Evolutionary conservation across 2,329 filamentous ascomycete genomes (phyloP), one percentile per base, ranked within the genome.

Genomic region (Davidsoniella australis): DNA sequence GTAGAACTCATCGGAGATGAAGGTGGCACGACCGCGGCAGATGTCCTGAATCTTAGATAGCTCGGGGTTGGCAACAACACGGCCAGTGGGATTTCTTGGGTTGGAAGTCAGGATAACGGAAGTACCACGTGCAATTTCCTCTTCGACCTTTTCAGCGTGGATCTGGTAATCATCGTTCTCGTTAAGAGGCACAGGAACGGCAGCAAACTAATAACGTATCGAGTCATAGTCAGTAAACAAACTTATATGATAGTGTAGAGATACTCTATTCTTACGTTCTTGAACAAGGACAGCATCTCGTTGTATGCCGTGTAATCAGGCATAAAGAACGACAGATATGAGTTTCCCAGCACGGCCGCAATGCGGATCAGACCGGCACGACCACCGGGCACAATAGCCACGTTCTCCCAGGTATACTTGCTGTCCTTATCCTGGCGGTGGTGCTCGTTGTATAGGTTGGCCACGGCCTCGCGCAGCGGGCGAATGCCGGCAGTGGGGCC

Each of bases 1-100:
- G 68, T 96, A 96, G 71, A 96, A 96, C 66, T 96, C 89, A 61
- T 96, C 89, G 67, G 88, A 85, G 63, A 96, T 88, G 50, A 96
- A 71, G 1, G 89, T 96, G 2, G 87, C 87, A 49, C 87, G 79
- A 56, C 87, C 85, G 60, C 87, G 80, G 70, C 87, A 94, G 58
- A 94, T 82, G 60, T 94, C 85, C 64, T 96, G 88, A 58, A 95
- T 94, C 65, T 89, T 76, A 16, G 82, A 80, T 54, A 96, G 71
- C 64, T 94, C 84, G 0, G 85, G 82, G 62, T 88, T 87, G 58
- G 75, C 74, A 20, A 95, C 79, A 55, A 95, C 85, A 55, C 85
- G 79, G 45, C 89, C 89, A 2, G 89, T 95, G 0, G 89, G 89
- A 65, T 96, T 96, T 55, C 89, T 80, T 8, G 89, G 89, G 68